Evolutionary conservation across 2,329 filamentous ascomycete genomes (phyloP).

Genomic region (Cercospora sesami): DNA sequence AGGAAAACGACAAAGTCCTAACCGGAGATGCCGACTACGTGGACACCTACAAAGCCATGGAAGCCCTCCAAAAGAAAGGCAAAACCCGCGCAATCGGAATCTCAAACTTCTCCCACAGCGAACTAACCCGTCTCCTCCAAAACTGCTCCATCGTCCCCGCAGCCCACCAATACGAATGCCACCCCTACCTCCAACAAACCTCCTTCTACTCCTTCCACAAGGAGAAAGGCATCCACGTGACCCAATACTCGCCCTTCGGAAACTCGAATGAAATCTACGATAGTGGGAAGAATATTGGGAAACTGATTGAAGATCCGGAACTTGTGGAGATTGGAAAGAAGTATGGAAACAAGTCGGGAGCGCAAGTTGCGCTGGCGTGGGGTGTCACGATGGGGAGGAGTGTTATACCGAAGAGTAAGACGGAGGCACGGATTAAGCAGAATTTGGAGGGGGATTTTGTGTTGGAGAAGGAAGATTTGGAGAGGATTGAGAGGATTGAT

Average conservation of each 20-base stretch:
- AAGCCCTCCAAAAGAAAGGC: conserved; percentile 35
- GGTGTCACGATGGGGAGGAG: conserved; percentile 53
- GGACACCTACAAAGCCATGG: conserved; percentile 54
- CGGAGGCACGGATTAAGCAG: conserved; percentile 37
- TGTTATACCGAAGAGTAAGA: conserved; percentile 57
- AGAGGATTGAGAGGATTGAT: conserved; percentile 57
- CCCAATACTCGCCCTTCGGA: conserved; percentile 57
- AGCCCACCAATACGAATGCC: conserved; percentile 53
- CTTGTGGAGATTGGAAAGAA: conserved; percentile 55
- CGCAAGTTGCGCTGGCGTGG: conserved; percentile 58
- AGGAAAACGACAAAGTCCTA: conserved; percentile 44
- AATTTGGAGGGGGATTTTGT: conserved; percentile 56
- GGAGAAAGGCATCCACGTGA: conserved; percentile 54
- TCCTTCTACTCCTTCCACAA: conserved; percentile 53
- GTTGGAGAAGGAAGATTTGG: conserved; percentile 58
- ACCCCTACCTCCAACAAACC: conserved; percentile 56
- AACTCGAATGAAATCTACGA: conserved; percentile 55
- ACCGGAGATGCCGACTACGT: conserved; percentile 51
- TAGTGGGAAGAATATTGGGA: conserved; percentile 46
- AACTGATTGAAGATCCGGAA: conserved; percentile 54
- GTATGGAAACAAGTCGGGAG: conserved; percentile 49
- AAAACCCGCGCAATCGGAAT: conserved; percentile 54
- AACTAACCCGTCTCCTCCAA: conserved; percentile 51
- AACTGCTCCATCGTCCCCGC: conserved; percentile 40
- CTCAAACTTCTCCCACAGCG: conserved; percentile 53